Base-by-base conservation (phyloP, 768 basidiomycete genomes). In the Hysterangium stoloniferum region DNA sequence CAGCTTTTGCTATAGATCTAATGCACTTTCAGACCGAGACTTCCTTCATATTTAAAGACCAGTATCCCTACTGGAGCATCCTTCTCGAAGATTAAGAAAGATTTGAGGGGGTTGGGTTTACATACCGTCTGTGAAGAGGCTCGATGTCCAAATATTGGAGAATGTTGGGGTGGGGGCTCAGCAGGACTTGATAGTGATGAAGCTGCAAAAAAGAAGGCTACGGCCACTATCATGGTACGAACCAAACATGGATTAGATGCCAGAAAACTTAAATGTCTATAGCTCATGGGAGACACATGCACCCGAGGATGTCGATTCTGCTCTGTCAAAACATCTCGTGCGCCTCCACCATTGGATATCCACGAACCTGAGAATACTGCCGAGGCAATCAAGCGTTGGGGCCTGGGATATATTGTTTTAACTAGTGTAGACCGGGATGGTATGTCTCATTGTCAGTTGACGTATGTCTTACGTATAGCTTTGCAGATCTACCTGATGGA, bases 121-220 rank as follows among this genome's bases (percentile, higher is more conserved):
- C 92, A 96, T 61, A 99, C 96, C 0, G 96, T 99, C 2, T 99
- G 96, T 61, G 96, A 99, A 67, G 96, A 99, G 65, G 96, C 96
- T 31, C 78, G 94, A 55, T 99, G 96, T 72, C 96, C 96, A 0
- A 99, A 99, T 61, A 97, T 99, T 50, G 96, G 95, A n/a, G 95
- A 98, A 61, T 99, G 96, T 61, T 99, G 96, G 96, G 92, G 96
- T 35, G 93, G 93, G 7, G 68, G 66, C 25, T 64, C 65, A 49
- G 56, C 47, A 7, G 83, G 82, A 59, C 72, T 77, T 28, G 78
- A 73, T 42, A 79, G 77, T 6, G 80, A 82, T 46, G 77, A 76
- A 52, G 86, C 87, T 49, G 84, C 80, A 27, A 82, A 84, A 57
- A 81, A 80, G 52, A 77, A 79, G 43, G 96, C 96, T 20, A 99